phyloP scores from a whole-genome alignment of 345 rosid species.

The Excoecaria agallocha region DNA sequence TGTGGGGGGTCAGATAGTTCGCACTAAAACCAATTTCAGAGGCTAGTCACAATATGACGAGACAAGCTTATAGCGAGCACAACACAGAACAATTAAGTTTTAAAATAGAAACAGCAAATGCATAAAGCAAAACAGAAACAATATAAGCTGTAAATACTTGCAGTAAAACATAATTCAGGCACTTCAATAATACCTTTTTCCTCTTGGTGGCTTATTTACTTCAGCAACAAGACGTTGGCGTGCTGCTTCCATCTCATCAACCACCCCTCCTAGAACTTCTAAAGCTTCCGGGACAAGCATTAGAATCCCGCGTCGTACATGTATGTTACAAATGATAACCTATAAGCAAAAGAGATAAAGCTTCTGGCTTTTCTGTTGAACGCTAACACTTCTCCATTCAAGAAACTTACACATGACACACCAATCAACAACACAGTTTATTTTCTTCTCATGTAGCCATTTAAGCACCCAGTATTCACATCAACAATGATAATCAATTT shows the following conservation, averaged over 20 bases:
- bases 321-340: slow-evolving; percentile 74
- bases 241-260: slow-evolving; percentile 74
- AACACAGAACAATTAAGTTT: neutral
- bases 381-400: neutral
- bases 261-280: slow-evolving; percentile 82
- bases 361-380: neutral
- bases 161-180: slow-evolving; percentile 7
- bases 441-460: slow-evolving; percentile 14
- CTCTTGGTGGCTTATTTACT: slow-evolving; percentile 94
- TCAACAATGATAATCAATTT: too few species aligned
- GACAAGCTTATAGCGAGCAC: neutral
- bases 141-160: slow-evolving; percentile 6
- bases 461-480: too few species aligned
- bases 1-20: slow-evolving; percentile 1
- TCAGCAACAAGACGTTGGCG: slow-evolving; percentile 62
- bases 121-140: neutral
- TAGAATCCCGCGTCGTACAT: slow-evolving; percentile 72
- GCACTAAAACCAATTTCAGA: neutral
- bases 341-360: slow-evolving; percentile 25
- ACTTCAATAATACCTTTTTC: slow-evolving; percentile 65
- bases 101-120: neutral
- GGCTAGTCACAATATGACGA: neutral
- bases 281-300: slow-evolving; percentile 86
- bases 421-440: neutral
- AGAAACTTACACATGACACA: neutral